phyloP scores from a whole-genome alignment of 139 green algal species.

The Klebsormidium nitens region DNA sequence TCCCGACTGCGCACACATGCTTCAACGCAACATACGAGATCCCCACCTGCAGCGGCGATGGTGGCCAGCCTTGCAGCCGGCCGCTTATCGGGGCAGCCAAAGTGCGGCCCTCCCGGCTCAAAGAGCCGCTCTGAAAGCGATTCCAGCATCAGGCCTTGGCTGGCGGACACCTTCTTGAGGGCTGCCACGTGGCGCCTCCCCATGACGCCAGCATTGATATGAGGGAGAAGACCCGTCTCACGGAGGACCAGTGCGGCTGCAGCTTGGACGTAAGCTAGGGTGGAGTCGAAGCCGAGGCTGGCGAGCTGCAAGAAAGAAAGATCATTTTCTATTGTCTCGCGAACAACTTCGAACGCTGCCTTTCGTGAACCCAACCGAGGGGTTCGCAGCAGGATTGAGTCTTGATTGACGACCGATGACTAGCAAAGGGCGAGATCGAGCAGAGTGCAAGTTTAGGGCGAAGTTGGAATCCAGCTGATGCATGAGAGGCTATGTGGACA shows the following conservation, averaged over 20 bases:
- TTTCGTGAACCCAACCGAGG: too few relatives aligned
- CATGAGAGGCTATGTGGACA: too few relatives aligned
- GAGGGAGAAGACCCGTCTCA: conserved; percentile 70
- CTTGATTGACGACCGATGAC: too few relatives aligned
- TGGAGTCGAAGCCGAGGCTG: conserved; percentile 56
- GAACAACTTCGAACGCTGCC: too few relatives aligned
- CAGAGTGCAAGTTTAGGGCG: too few relatives aligned
- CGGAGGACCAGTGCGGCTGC: conserved; percentile 34
- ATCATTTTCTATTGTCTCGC: too few relatives aligned
- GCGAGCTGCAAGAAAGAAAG: not conserved
- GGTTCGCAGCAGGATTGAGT: too few relatives aligned
- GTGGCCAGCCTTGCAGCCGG: conserved; percentile 52
- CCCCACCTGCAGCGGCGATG: conserved; percentile 44
- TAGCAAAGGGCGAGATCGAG: too few relatives aligned
- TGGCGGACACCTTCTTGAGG: conserved; percentile 54
- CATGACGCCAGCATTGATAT: conserved; percentile 82
- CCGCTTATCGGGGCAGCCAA: conserved; percentile 75
- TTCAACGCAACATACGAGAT: too few relatives aligned
- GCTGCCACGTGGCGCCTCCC: conserved; percentile 30
- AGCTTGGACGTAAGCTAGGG: conserved; percentile 66
- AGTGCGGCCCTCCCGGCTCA: conserved; percentile 57
- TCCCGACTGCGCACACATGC: too few relatives aligned
- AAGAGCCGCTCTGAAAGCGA: conserved; percentile 40
- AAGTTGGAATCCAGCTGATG: too few relatives aligned
- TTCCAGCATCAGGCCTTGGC: conserved; percentile 87